A percentile compares a stretch with the other conserved stretches of the same genome.
Conservation (phyloP, 345 rosid genomes). For the Salix udensis region DNA sequence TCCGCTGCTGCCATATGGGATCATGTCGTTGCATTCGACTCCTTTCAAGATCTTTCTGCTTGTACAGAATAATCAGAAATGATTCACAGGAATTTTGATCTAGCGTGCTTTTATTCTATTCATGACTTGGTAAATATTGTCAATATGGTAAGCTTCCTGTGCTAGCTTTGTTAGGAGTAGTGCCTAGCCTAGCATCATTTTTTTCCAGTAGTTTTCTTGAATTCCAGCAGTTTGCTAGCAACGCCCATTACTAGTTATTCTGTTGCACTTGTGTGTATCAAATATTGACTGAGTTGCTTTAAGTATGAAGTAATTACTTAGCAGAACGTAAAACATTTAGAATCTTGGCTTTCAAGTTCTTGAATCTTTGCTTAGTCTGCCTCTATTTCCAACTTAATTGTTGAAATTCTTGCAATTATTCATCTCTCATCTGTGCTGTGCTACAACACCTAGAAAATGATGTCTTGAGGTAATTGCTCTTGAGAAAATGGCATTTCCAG, state of each 20-base stretch:
- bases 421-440: too few species aligned
- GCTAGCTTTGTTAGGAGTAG: not conserved
- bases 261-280: not conserved
- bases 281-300: too few species aligned
- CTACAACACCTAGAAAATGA: too few species aligned
- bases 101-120: not conserved
- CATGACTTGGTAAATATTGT: conserved; percentile 5
- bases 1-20: not conserved
- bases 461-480: too few species aligned
- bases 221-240: too few species aligned
- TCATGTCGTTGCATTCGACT: not conserved
- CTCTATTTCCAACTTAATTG: too few species aligned
- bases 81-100: conserved; percentile 5
- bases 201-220: not conserved
- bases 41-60: not conserved
- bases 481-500: too few species aligned
- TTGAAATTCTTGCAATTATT: too few species aligned
- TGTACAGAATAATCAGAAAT: not conserved
- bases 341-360: too few species aligned
- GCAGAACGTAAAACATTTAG: too few species aligned
- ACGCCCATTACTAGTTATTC: not conserved
- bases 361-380: too few species aligned
- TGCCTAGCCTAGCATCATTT: not conserved
- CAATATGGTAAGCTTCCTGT: not conserved
- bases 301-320: too few species aligned